Percentiles rank a stretch among this genome's conserved stretches.
Evolutionary conservation across 2,329 filamentous ascomycete species (phyloP).

Genomic region (Aquanectria penicillioides): DNA sequence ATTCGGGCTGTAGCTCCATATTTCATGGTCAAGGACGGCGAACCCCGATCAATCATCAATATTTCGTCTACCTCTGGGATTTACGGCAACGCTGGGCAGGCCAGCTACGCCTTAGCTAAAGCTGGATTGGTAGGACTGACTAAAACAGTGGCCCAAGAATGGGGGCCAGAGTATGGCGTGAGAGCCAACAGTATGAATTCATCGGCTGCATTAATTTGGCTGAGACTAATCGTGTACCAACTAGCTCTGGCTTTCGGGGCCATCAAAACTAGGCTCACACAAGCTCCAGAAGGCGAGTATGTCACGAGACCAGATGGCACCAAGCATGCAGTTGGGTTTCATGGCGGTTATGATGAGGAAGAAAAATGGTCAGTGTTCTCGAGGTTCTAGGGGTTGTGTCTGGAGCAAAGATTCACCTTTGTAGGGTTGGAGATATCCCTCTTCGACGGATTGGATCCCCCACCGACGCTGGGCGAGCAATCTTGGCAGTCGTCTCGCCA

Average conservation of each 20-base stretch:
- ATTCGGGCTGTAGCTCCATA: slow-evolving; percentile 83
- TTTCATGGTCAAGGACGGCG: slow-evolving; percentile 87
- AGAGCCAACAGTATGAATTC: slow-evolving; percentile 14
- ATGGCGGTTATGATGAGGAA: slow-evolving; percentile 25
- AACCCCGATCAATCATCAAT: slow-evolving; percentile 82
- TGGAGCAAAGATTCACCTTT: not conserved
- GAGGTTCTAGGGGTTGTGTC: not conserved
- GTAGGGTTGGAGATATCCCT: slow-evolving; percentile 22
- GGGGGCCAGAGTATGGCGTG: slow-evolving; percentile 65
- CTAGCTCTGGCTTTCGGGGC: slow-evolving; percentile 21
- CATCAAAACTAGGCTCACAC: slow-evolving; percentile 24
- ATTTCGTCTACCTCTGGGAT: slow-evolving; percentile 84
- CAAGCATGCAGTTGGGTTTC: slow-evolving; percentile 23
- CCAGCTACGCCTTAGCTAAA: slow-evolving; percentile 88
- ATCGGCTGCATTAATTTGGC: not conserved
- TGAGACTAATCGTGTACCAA: not conserved
- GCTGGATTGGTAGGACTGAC: slow-evolving; percentile 84
- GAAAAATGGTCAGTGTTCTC: slow-evolving; percentile 15
- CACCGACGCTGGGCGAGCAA: slow-evolving; percentile 16
- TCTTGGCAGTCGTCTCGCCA: slow-evolving; percentile 19
- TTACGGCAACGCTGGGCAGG: slow-evolving; percentile 88
- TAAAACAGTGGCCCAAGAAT: slow-evolving; percentile 92
- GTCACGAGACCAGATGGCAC: slow-evolving; percentile 18
- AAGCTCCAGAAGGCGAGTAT: slow-evolving; percentile 20
- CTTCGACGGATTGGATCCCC: slow-evolving; percentile 20